Base-by-base conservation (phyloP, 257 asterid genomes). In the Nicotiana otophora region DNA sequence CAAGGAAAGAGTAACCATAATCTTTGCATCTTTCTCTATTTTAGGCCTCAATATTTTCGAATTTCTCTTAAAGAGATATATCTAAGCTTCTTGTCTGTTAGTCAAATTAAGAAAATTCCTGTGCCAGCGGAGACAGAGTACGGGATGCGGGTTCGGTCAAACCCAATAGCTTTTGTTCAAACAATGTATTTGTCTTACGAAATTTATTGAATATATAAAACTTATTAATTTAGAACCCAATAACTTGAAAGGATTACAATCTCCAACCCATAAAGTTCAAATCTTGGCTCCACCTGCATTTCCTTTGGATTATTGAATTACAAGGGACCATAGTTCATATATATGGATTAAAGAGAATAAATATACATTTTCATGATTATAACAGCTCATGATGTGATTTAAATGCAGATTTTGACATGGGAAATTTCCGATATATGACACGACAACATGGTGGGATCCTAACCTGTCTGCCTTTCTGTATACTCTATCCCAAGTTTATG, bases 401-500 rank as follows among this genome's bases (percentile, higher is more conserved):
- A n/a, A 69, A 69, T 69, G 77, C 33, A n/a, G 77, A 69, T 69
- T 9, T 69, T 69, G 77, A 69, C 55, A 36, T 69, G 77, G 7
- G 77, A 39, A 69, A 5, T 39, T 69, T 69, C 57, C 19, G 20
- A 39, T 39, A 39, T 39, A 69, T 4, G 77, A n/a, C 57, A 69
- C 30, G 11, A 69, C 23, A n/a, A 39, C 19, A 69, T 39, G 57
- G 51, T 10, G 57, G 57, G 33, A 39, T 68, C 77, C 77, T n/a
- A 68, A 19, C n/a, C 19, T 39, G 57, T 19, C 77, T 69, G 57
- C 57, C 77, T 39, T 69, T 69, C 33, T 36, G 77, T 39, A 69
- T 36, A n/a, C 33, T 69, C 1, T 33, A 34, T 68, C 77, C 77
- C 54, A 68, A 34, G 17, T 68, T 68, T 15, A 33, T 15, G 6